Percentiles rank a stretch among this genome's conserved stretches.
Evolutionary conservation across 2,329 filamentous ascomycete genomes (phyloP).

Genomic region (Phialocephala subalpina): DNA sequence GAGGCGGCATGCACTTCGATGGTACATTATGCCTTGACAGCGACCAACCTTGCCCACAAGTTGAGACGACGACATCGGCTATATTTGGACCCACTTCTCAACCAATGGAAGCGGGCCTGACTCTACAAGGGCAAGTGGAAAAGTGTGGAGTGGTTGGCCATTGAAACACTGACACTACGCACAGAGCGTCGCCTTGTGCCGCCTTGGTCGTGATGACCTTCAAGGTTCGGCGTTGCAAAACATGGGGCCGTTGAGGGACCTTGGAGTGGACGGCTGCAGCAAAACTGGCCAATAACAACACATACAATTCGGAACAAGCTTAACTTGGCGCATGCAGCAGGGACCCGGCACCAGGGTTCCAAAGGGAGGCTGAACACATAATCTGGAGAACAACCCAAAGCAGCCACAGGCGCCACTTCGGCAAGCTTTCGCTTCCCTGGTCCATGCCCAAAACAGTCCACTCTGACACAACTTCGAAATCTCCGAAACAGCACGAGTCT

Average conservation of each 20-base stretch:
- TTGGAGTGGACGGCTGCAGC: constrained; percentile 11
- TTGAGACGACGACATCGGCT: constrained; percentile 23
- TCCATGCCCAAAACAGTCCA: constrained; percentile 12
- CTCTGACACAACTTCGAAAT: constrained; percentile 6
- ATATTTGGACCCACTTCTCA: constrained; percentile 18
- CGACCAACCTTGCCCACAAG: constrained; percentile 22
- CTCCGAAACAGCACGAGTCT: constrained; percentile 16
- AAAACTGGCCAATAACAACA: constrained; percentile 21
- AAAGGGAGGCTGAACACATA: constrained; percentile 1
- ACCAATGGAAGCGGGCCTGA: constrained; percentile 17
- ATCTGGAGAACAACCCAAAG: constrained; percentile 13
- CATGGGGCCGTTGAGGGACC: not conserved
- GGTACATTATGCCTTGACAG: constrained; percentile 31
- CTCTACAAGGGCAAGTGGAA: not conserved
- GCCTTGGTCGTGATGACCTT: constrained; percentile 9
- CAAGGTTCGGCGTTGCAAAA: not conserved
- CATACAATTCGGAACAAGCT: constrained; percentile 3
- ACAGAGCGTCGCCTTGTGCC: constrained; percentile 20
- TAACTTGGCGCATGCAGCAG: not conserved
- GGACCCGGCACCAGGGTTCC: not conserved
- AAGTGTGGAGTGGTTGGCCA: constrained; percentile 8
- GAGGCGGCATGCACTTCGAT: constrained; percentile 11
- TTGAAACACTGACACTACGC: constrained; percentile 31
- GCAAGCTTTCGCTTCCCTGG: not conserved
- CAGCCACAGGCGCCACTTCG: constrained; percentile 1